phyloP scores from a whole-genome alignment of 768 basidiomycete species.

The Suillus tomentosus region DNA sequence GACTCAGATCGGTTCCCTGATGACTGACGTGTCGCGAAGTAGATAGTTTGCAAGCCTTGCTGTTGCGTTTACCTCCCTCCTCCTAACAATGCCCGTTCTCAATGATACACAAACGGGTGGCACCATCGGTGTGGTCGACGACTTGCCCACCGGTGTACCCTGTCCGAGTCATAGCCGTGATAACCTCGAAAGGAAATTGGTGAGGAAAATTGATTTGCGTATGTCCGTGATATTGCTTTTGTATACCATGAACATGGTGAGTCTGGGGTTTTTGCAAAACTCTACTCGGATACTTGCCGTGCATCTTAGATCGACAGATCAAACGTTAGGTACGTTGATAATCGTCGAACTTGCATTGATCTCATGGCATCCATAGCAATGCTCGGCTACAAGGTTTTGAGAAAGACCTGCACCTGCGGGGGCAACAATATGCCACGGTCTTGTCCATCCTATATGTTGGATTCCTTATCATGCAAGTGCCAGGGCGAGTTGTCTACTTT shows the following conservation, averaged over 20 bases:
- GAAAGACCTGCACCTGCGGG: slow-evolving; percentile 20
- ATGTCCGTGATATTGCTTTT: slow-evolving; percentile 14
- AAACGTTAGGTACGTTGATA: slow-evolving; percentile 7
- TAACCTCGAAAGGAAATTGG: slow-evolving; percentile 7
- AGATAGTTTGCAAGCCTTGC: background rate
- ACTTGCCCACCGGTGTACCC: background rate
- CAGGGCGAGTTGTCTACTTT: slow-evolving; percentile 10
- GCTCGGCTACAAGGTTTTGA: slow-evolving; percentile 25
- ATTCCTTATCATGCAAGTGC: slow-evolving; percentile 30
- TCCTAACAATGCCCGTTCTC: background rate
- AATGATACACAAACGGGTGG: background rate
- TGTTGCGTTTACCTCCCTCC: background rate
- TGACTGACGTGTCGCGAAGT: too few species aligned
- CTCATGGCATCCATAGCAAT: slow-evolving; percentile 7
- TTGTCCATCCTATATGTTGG: slow-evolving; percentile 29
- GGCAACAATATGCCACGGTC: slow-evolving; percentile 26
- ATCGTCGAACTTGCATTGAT: background rate
- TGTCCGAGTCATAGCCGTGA: background rate
- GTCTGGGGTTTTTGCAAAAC: background rate
- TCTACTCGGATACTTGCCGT: background rate
- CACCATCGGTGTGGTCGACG: background rate
- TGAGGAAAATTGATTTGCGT: slow-evolving; percentile 15
- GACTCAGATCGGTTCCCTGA: too few species aligned
- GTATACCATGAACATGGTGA: slow-evolving; percentile 15
- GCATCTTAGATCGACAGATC: slow-evolving; percentile 13